Evolutionary conservation across 2,329 filamentous ascomycete species (phyloP), one percentile per base, ranked within the genome.

Genomic region (Verruconis gallopava): DNA sequence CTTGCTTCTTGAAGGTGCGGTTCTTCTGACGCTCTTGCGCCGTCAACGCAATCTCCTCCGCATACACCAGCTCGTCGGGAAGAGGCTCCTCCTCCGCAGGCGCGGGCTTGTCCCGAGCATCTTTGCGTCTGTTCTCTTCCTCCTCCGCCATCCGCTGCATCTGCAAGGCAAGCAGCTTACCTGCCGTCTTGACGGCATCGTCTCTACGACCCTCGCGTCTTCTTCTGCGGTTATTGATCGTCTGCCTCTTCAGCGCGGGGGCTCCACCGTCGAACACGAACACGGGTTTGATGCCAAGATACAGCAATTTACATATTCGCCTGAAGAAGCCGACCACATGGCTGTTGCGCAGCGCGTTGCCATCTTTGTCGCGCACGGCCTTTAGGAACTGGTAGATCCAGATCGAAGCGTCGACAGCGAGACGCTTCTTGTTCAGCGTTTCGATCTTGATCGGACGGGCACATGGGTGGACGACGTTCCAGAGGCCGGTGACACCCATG

Each of bases 371-470:
- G 53, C 91, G 88, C 9, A 98, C 91, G 6, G 93, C 91, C 66
- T 98, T 98, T 53, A 98, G 77, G 56, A 98, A 98, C 58, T 98
- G 91, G 69, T 98, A 98, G 53, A 98, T 96, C 91, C 91, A 98
- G 58, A 98, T 98, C 11, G 88, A 95, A 45, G 93, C 91, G 64
- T 98, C 91, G 50, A 98, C 85, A 37, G 91, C 93, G 38, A 98
- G 81, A 13, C 91, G 85, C 65, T 94, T 95, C 52, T 83, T 85
- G 61, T 96, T 96, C 46, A 98, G 77, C 12, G 89, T 94, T 53
- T 93, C 88, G 53, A 98, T 81, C 61, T 94, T 95, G 48, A 93
- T 93, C 15, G 91, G 93, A 28, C 91, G 82, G 37, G 91, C 91
- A 58, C 86, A 95, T 36, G 91, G 91, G 64, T 94, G 85, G 49